Evolutionary conservation across 768 basidiomycete genomes (phyloP).

Genomic region (Trametes villosa): DNA sequence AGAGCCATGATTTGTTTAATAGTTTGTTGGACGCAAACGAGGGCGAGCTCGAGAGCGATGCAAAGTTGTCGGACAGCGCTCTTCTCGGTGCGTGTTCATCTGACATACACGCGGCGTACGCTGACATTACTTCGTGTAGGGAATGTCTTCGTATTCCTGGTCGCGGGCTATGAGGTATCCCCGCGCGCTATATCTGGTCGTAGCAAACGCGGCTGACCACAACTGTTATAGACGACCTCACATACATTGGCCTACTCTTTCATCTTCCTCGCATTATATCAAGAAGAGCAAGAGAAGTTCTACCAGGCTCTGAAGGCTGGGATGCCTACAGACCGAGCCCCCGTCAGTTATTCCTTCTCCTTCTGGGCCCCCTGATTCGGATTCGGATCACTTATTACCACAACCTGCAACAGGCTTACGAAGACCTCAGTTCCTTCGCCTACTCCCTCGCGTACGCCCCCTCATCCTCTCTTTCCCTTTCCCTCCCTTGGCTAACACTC

Average conservation of each 20-base stretch:
- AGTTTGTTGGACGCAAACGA: conserved; percentile 53
- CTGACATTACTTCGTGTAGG: conserved; percentile 21
- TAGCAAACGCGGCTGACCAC: not conserved
- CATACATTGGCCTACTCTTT: conserved; percentile 40
- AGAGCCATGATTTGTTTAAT: conserved; percentile 54
- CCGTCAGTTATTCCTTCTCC: conserved; percentile 26
- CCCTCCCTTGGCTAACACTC: not conserved
- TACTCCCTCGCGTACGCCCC: conserved; percentile 34
- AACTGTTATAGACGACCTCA: conserved; percentile 34
- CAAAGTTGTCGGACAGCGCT: conserved; percentile 47
- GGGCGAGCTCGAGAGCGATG: conserved; percentile 33
- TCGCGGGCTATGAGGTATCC: conserved; percentile 55
- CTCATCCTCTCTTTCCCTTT: not conserved
- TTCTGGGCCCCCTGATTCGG: not conserved
- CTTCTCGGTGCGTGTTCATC: conserved; percentile 37
- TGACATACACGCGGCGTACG: not conserved
- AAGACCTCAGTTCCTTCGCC: conserved; percentile 32
- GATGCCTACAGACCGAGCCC: conserved; percentile 29
- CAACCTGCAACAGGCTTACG: conserved; percentile 31
- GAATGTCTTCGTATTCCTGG: conserved; percentile 47
- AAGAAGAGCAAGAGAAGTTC: conserved; percentile 44
- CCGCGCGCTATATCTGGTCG: not conserved
- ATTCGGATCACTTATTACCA: not conserved
- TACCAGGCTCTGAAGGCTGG: conserved; percentile 38
- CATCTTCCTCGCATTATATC: conserved; percentile 44